phyloP scores from a whole-genome alignment of 139 green algal genomes.

The Trebouxia sp. region DNA sequence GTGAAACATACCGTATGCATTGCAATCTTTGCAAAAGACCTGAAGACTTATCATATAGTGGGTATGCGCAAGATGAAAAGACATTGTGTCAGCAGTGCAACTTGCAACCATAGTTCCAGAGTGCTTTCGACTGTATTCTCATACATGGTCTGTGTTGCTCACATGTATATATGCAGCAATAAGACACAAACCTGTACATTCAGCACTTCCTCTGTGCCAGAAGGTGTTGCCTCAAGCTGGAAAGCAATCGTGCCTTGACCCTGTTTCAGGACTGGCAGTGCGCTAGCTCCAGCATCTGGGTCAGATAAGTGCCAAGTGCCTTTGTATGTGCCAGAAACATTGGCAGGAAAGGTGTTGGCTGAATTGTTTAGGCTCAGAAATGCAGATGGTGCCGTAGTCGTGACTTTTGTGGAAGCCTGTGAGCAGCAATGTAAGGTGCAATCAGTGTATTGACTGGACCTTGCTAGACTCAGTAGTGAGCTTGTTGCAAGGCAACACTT shows the following conservation, averaged over 20 bases:
- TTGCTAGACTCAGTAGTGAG: too few relatives aligned
- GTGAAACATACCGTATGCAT: too few relatives aligned
- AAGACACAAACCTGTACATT: neutral
- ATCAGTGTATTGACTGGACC: too few relatives aligned
- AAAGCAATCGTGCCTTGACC: slow-evolving; percentile 1
- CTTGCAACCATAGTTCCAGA: too few relatives aligned
- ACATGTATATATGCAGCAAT: neutral
- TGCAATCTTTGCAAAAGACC: too few relatives aligned
- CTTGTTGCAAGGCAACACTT: too few relatives aligned
- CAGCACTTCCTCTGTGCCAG: neutral
- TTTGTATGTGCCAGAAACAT: neutral
- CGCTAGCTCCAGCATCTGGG: neutral
- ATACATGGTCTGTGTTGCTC: too few relatives aligned
- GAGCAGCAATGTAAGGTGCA: too few relatives aligned
- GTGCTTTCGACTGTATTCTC: too few relatives aligned
- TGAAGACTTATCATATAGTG: too few relatives aligned
- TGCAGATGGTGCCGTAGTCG: neutral
- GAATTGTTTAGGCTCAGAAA: neutral
- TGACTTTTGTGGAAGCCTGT: neutral
- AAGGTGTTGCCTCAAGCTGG: neutral
- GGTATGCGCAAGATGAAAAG: too few relatives aligned
- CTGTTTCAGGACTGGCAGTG: neutral
- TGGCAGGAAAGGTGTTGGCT: neutral
- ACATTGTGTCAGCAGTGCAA: too few relatives aligned
- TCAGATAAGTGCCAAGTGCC: neutral